Evolutionary conservation across 2,329 filamentous ascomycete genomes (phyloP).

Genomic region (Ilyonectria mors-panacis): DNA sequence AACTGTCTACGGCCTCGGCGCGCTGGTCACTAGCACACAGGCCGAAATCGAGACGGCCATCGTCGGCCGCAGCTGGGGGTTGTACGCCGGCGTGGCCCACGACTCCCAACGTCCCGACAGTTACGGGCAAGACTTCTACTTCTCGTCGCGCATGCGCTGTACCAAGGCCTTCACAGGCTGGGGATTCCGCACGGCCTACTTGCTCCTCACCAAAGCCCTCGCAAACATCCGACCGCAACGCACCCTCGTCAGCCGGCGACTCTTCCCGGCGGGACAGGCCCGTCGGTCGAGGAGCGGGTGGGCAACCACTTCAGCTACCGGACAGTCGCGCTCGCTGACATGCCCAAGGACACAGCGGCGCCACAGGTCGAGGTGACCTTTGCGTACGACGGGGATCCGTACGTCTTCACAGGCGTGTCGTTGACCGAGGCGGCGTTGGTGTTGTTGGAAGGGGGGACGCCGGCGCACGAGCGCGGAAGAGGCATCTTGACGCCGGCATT

Average conservation of each 20-base stretch:
- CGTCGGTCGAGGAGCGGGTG: slow-evolving; percentile 27
- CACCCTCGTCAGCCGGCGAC: slow-evolving; percentile 18
- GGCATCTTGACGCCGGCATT: slow-evolving; percentile 41
- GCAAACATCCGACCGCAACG: slow-evolving; percentile 29
- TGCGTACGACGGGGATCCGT: slow-evolving; percentile 35
- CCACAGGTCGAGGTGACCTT: slow-evolving; percentile 32
- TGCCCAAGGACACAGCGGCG: background rate
- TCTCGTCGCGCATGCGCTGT: slow-evolving; percentile 19
- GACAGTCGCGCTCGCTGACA: slow-evolving; percentile 32
- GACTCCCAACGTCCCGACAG: slow-evolving; percentile 10
- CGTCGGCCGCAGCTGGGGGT: slow-evolving; percentile 40
- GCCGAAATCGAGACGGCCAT: slow-evolving; percentile 34
- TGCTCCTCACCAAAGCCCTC: slow-evolving; percentile 28
- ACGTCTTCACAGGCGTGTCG: slow-evolving; percentile 38
- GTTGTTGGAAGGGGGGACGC: slow-evolving; percentile 31
- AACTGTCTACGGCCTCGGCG: slow-evolving; percentile 14
- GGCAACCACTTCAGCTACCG: slow-evolving; percentile 36
- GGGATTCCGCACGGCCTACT: slow-evolving; percentile 17
- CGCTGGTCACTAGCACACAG: slow-evolving; percentile 29
- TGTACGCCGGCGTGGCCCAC: slow-evolving; percentile 14
- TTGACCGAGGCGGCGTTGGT: slow-evolving; percentile 39
- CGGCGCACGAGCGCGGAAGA: slow-evolving; percentile 34
- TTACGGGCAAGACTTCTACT: slow-evolving; percentile 24
- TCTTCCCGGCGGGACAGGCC: slow-evolving; percentile 39
- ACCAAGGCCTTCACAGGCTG: slow-evolving; percentile 14